Evolutionary conservation across 2,329 filamentous ascomycete genomes (phyloP).

Genomic region (Apiospora phragmitis): DNA sequence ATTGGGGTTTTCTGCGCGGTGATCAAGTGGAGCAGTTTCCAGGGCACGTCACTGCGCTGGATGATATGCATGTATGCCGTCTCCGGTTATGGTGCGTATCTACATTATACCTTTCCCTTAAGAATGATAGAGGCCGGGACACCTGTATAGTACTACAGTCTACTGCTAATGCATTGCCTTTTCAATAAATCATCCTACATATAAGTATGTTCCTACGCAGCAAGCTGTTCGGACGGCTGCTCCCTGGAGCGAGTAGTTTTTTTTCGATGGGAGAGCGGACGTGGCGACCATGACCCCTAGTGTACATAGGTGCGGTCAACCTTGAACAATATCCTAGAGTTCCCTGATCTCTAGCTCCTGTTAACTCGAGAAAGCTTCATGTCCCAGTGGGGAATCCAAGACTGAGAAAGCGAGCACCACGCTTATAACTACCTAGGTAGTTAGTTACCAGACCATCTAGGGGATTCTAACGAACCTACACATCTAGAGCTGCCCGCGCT

Average conservation of each 20-base stretch:
- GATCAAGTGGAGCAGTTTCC: neutral
- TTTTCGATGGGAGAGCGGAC: neutral
- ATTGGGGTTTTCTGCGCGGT: neutral
- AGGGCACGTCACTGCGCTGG: neutral
- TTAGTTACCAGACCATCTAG: too few relatives aligned
- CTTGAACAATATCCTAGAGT: too few relatives aligned
- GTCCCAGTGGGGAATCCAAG: too few relatives aligned
- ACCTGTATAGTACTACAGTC: conserved; percentile 1
- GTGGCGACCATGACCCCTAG: neutral
- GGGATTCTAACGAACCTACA: too few relatives aligned
- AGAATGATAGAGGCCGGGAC: neutral
- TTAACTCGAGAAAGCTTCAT: too few relatives aligned
- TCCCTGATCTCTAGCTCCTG: too few relatives aligned
- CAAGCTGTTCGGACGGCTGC: neutral
- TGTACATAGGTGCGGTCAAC: neutral
- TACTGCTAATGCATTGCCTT: neutral
- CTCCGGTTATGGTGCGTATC: neutral
- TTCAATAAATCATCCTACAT: neutral
- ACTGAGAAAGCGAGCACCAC: too few relatives aligned
- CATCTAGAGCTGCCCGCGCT: too few relatives aligned
- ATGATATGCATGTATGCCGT: neutral
- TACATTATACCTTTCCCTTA: neutral
- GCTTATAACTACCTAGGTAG: too few relatives aligned
- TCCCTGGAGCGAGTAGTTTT: too few relatives aligned
- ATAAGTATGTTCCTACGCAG: neutral